Conservation (phyloP, 306 rosid species). For the Inga leiocalycina region DNA sequence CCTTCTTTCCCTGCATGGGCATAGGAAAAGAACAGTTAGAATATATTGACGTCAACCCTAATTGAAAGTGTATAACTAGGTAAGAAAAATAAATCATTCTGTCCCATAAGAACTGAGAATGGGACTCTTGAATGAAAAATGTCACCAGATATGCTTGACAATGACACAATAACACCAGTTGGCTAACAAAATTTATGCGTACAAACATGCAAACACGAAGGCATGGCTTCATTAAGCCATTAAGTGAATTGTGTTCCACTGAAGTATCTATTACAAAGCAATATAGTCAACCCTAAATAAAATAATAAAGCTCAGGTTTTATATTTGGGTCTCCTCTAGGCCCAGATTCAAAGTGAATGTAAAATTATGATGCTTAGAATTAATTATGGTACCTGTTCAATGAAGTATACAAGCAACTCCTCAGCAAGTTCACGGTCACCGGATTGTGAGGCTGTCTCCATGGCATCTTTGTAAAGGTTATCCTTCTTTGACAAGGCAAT, state of each 20-base stretch:
- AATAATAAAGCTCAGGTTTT: not conserved
- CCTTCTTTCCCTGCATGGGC: constrained; percentile 93
- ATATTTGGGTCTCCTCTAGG: not conserved
- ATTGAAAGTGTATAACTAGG: not conserved
- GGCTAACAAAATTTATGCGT: not conserved
- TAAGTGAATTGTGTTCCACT: not conserved
- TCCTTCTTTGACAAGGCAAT: constrained; percentile 99
- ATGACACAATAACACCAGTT: not conserved
- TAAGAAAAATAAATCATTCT: constrained; percentile 13
- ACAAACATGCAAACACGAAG: not conserved
- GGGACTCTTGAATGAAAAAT: constrained; percentile 17
- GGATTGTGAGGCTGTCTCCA: constrained; percentile 99
- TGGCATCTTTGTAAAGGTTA: constrained; percentile 98
- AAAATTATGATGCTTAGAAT: constrained; percentile 20
- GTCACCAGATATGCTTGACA: constrained; percentile 6
- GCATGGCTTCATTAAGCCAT: not conserved
- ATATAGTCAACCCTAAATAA: not conserved
- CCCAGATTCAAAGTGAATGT: constrained; percentile 20
- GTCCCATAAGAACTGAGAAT: constrained; percentile 5
- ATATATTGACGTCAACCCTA: not conserved
- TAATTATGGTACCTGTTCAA: constrained; percentile 71
- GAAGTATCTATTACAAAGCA: not conserved
- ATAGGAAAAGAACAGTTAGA: constrained; percentile 34
- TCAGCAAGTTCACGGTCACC: constrained; percentile 99
- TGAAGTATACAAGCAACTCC: constrained; percentile 96